Base-by-base conservation (phyloP, 2,329 filamentous ascomycete species). In the Cladosporium halotolerans region DNA sequence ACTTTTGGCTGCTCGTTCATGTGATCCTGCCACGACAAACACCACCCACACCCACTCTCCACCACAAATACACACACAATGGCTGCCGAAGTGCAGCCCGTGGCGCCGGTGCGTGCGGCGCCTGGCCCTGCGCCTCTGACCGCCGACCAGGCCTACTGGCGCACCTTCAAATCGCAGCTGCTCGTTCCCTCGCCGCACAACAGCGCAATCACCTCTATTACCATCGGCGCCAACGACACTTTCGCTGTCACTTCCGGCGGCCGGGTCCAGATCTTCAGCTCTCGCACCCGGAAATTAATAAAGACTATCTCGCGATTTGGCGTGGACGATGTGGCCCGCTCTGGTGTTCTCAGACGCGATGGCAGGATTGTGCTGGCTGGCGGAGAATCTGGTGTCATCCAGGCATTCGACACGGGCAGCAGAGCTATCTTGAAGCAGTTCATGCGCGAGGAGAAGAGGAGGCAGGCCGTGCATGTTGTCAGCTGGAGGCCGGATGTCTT, bases 161-260 rank as follows among this genome's bases (percentile, higher is more conserved):
- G 86, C 68, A 86, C 87, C 10, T 99, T 99, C 77, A 90, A 89
- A 73, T 93, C 91, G 62, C 88, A 91, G 60, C 83, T 95, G 54
- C 84, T 92, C 57, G 84, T 97, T 57, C 88, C 93, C 43, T 95
- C 92, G 58, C 90, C 91, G 59, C 89, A 93, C 59, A 88, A 89
- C 67, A 90, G 88, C 69, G 87, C 89, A 43, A 83, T 99, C 64
- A 96, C 90, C 33, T 85, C 95, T 70, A 95, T 99, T 69, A 74
- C 70, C 68, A 66, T 66, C 23, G 63, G 62, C 14, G 55, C 69
- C 23, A 75, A 73, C 70, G 85, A 90, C 67, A 78, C 86, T 53
- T 97, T 99, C 70, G 91, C 89, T 53, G 88, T 96, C 57, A 97
- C 92, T n/a, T 91, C 90, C 11, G 92, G 93, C 55, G 89, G 89